These are phyloP conservation scores for Pichia kluyveri DNA, from an alignment of 805 yeast genomes.

Conservation along the genomic window DNA sequence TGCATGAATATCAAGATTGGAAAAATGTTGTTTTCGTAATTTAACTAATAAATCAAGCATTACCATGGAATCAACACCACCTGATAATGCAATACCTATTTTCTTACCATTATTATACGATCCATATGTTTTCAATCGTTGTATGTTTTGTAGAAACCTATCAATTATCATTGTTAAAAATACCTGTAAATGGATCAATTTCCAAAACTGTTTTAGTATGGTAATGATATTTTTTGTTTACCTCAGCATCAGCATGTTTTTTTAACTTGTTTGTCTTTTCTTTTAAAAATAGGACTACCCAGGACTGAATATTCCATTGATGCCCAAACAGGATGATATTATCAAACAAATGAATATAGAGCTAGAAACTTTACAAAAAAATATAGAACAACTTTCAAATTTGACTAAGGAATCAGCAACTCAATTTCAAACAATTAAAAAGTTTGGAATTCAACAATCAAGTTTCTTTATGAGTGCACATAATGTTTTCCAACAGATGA, in stretches of 20 bases:
- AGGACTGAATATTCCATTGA: neutral
- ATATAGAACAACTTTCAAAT: constrained; percentile 14
- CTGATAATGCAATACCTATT: constrained; percentile 51
- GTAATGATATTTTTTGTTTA: too few species aligned
- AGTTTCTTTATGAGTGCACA: constrained; percentile 24
- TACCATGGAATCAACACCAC: constrained; percentile 79
- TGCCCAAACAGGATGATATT: neutral
- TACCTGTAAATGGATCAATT: too few species aligned
- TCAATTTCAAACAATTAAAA: constrained; percentile 20
- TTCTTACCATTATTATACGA: neutral
- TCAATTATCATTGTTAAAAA: neutral
- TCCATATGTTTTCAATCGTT: neutral
- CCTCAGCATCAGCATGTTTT: too few species aligned
- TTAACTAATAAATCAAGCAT: constrained; percentile 40
- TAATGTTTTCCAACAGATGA: constrained; percentile 21
- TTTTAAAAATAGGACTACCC: too few species aligned
- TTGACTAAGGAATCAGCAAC: constrained; percentile 16
- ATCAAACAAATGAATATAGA: constrained; percentile 10
- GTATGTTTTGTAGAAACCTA: neutral
- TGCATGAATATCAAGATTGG: constrained; percentile 32
- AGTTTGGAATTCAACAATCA: constrained; percentile 21
- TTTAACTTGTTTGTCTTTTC: too few species aligned
- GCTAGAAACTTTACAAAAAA: constrained; percentile 15
- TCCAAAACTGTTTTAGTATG: too few species aligned
- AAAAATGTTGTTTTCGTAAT: constrained; percentile 15